Conservation (phyloP, 495 filamentous ascomycete genomes). For the Neurospora terricola region DNA sequence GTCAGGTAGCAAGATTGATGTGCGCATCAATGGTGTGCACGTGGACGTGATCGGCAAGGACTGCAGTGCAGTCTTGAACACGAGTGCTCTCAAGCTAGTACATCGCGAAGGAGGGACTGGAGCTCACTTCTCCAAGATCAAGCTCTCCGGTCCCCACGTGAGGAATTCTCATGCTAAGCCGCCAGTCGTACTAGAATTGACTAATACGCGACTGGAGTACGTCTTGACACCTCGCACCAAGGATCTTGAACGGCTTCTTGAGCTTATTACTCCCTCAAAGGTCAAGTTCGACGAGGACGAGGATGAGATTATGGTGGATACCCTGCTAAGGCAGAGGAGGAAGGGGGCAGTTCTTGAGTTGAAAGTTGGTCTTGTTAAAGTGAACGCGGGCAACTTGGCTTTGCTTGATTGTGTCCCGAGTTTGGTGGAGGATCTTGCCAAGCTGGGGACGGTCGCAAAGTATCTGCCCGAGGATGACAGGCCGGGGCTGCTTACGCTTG, state of each 20-base stretch:
- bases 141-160: conserved; percentile 58
- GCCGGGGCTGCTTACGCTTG: conserved; percentile 73
- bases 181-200: conserved; percentile 40
- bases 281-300: conserved; percentile 78
- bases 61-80: conserved; percentile 62
- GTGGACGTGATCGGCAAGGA: conserved; percentile 66
- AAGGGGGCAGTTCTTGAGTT: conserved; percentile 79
- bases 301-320: conserved; percentile 92
- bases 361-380: conserved; percentile 49
- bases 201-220: conserved; percentile 64
- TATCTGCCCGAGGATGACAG: conserved; percentile 94
- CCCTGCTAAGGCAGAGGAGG: conserved; percentile 74
- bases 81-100: conserved; percentile 71
- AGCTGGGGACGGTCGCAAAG: conserved; percentile 78
- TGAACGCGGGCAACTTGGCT: conserved; percentile 46
- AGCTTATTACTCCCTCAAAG: conserved; percentile 82
- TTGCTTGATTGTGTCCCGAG: conserved; percentile 54
- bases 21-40: conserved; percentile 64
- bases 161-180: conserved; percentile 38
- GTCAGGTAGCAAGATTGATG: conserved; percentile 59
- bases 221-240: conserved; percentile 59
- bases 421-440: conserved; percentile 67
- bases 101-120: too few species aligned
- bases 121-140: too few species aligned
- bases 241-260: conserved; percentile 74